A percentile compares a stretch with the other conserved stretches of the same genome.
Conservation (phyloP, 2,329 filamentous ascomycete species). For the Peltaster fructicola region DNA sequence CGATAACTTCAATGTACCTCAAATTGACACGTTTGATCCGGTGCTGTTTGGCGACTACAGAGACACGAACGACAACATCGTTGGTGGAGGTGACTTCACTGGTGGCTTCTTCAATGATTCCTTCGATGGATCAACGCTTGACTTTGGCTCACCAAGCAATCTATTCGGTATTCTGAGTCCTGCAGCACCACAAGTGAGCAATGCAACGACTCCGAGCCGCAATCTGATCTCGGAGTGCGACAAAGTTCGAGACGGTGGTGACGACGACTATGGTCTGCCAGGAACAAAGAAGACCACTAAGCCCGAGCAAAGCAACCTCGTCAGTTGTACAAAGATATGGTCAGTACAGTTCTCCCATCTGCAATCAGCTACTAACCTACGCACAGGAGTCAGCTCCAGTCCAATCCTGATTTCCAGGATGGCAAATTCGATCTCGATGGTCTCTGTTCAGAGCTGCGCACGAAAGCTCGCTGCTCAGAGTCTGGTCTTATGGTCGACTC, state of each 20-base stretch:
- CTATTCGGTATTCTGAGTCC: conserved; percentile 30
- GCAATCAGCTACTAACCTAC: conserved; percentile 24
- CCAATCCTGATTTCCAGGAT: conserved; percentile 69
- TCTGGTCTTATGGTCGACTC: conserved; percentile 78
- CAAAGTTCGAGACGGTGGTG: conserved; percentile 49
- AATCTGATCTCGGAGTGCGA: conserved; percentile 67
- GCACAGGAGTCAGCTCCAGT: conserved; percentile 72
- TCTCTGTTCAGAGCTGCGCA: conserved; percentile 78
- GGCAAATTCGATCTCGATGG: conserved; percentile 89
- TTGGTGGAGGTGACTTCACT: conserved; percentile 53
- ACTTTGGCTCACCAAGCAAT: conserved; percentile 71
- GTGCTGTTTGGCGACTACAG: conserved; percentile 84
- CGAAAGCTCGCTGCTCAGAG: conserved; percentile 91
- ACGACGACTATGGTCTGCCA: conserved; percentile 37
- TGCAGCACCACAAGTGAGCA: conserved; percentile 2
- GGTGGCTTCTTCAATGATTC: conserved; percentile 59
- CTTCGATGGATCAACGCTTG: conserved; percentile 23
- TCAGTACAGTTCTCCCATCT: conserved; percentile 32
- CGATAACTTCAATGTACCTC: conserved; percentile 11
- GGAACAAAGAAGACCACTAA: too few species aligned
- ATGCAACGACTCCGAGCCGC: conserved; percentile 13
- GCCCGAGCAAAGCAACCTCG: conserved; percentile 29
- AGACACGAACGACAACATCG: conserved; percentile 68
- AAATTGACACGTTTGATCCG: conserved; percentile 66
- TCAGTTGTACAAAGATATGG: conserved; percentile 89